These are phyloP conservation scores for Hypomontagnella submonticulosa DNA, from an alignment of 495 filamentous ascomycete genomes.

Conservation along the genomic window DNA sequence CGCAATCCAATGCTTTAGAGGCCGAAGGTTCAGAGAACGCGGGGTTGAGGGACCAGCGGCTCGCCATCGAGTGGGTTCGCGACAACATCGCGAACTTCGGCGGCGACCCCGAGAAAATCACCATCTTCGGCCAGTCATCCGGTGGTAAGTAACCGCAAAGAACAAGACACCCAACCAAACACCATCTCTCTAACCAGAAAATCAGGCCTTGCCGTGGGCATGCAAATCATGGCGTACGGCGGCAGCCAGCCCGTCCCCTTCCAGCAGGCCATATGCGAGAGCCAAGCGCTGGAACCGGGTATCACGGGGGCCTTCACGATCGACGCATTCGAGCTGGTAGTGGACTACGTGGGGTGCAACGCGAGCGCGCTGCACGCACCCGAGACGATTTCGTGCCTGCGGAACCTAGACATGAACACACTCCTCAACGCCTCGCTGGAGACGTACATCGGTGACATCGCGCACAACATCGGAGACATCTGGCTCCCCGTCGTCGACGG, in stretches of 20 bases:
- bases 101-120: slow-evolving; percentile 64
- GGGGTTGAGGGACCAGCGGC: slow-evolving; percentile 66
- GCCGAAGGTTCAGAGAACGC: slow-evolving; percentile 56
- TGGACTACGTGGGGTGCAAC: slow-evolving; percentile 62
- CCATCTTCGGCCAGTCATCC: slow-evolving; percentile 67
- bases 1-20: slow-evolving; percentile 43
- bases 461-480: slow-evolving; percentile 46
- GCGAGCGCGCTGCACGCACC: slow-evolving; percentile 40
- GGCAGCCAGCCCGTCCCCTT: slow-evolving; percentile 51
- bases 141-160: slow-evolving; percentile 45
- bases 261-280: slow-evolving; percentile 49
- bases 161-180: not conserved
- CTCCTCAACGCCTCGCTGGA: slow-evolving; percentile 55
- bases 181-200: not conserved
- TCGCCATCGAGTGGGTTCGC: slow-evolving; percentile 66
- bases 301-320: slow-evolving; percentile 45
- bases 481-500: slow-evolving; percentile 54
- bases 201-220: slow-evolving; percentile 50
- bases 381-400: slow-evolving; percentile 66
- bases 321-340: slow-evolving; percentile 51
- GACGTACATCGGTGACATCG: slow-evolving; percentile 30
- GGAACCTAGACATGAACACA: slow-evolving; percentile 58
- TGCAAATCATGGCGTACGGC: slow-evolving; percentile 56
- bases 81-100: slow-evolving; percentile 69
- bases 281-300: slow-evolving; percentile 43